Conservation (phyloP, 1,139 yeast genomes). For the Magnusiomyces magnusii region DNA sequence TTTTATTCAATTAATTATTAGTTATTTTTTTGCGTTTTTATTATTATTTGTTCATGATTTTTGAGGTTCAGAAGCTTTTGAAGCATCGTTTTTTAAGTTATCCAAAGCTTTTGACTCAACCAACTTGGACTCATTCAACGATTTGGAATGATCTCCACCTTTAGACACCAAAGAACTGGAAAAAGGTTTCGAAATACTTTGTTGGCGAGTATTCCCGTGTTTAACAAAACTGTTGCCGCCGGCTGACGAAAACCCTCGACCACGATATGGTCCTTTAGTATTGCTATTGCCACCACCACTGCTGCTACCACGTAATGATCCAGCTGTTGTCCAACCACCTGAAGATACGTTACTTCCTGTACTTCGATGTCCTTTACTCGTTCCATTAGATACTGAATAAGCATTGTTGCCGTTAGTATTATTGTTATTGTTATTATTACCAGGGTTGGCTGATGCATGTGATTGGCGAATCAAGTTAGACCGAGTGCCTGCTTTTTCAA, state of each 20-base stretch:
- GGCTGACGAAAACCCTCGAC: neutral
- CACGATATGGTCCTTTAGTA: too few relatives aligned
- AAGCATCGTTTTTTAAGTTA: too few relatives aligned
- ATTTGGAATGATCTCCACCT: too few relatives aligned
- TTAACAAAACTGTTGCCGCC: neutral
- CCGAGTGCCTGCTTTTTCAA: slow-evolving; percentile 18
- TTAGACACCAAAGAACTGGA: neutral
- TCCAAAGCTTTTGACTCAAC: too few relatives aligned
- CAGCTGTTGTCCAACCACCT: neutral
- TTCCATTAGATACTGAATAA: neutral
- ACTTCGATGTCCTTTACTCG: neutral
- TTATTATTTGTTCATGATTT: too few relatives aligned
- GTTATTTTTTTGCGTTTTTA: too few relatives aligned
- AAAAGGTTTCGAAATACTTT: neutral
- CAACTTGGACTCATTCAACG: too few relatives aligned
- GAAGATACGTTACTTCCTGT: neutral
- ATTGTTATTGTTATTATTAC: neutral
- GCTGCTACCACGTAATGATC: neutral
- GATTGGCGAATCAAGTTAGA: neutral
- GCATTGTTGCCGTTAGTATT: neutral
- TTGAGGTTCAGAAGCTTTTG: too few relatives aligned
- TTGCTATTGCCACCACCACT: too few relatives aligned
- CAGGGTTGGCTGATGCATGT: too few relatives aligned
- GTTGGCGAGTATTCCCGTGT: neutral
- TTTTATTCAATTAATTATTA: too few relatives aligned